Percentiles rank a stretch among this genome's conserved stretches.
phyloP scores from a whole-genome alignment of 148 eudicot genomes.

The Fagopyrum homotropicum region DNA sequence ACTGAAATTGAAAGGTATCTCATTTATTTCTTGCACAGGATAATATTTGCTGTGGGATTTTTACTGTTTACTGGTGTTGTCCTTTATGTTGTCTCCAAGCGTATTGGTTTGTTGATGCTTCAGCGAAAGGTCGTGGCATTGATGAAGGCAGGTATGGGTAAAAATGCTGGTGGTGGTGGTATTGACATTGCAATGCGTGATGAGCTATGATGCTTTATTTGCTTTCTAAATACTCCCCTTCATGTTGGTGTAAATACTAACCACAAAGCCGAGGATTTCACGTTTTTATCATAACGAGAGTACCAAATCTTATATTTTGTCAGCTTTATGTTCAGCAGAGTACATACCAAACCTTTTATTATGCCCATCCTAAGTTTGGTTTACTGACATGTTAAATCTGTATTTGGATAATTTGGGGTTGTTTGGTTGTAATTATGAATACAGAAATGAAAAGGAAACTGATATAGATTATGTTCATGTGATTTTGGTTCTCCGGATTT shows the following conservation, averaged over 20 bases:
- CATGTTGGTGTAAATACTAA: not conserved
- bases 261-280: not conserved
- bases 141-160: constrained; percentile 62
- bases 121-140: constrained; percentile 60
- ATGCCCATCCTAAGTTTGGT: too few species aligned
- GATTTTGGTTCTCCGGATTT: too few species aligned
- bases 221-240: not conserved
- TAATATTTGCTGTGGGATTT: constrained; percentile 31
- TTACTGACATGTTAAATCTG: too few species aligned
- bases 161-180: constrained; percentile 27
- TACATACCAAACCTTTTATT: too few species aligned
- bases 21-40: constrained; percentile 28
- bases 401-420: too few species aligned
- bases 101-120: constrained; percentile 73
- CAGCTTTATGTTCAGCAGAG: not conserved
- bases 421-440: too few species aligned
- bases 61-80: constrained; percentile 65
- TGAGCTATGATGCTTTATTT: constrained; percentile 28
- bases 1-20: not conserved
- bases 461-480: too few species aligned
- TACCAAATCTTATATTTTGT: too few species aligned
- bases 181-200: constrained; percentile 39
- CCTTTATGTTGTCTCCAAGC: constrained; percentile 87
- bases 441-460: too few species aligned
- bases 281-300: not conserved